A percentile compares a stretch with the other conserved stretches of the same genome.
Conservation (phyloP, 371 early-diverging fungal species). For the Actinomortierella ambigua region DNA sequence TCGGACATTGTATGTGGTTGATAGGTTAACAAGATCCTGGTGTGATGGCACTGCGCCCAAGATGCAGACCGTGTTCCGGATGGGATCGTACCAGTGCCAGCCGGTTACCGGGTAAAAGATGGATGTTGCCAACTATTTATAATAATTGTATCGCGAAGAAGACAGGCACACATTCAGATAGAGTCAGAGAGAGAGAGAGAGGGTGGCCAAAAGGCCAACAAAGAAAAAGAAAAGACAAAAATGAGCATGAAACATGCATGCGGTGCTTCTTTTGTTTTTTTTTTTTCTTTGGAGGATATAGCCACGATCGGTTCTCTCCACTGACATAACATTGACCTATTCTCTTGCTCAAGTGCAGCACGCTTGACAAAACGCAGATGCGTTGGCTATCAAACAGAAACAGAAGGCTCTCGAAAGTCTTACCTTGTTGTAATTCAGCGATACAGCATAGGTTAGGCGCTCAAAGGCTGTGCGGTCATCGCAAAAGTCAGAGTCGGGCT, state of each 20-base stretch:
- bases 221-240: neutral
- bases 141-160: no score
- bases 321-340: no score
- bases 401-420: neutral
- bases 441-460: constrained; percentile 30
- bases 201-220: no score
- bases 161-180: no score
- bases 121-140: constrained; percentile 35
- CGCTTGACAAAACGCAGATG: no score
- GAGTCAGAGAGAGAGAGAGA: no score
- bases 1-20: constrained; percentile 7
- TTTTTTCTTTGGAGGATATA: no score
- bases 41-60: constrained; percentile 35
- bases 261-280: neutral
- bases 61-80: constrained; percentile 21
- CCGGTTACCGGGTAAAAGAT: constrained; percentile 21
- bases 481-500: no score
- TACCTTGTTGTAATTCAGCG: constrained; percentile 41
- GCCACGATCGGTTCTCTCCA: no score
- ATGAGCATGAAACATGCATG: neutral
- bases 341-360: no score
- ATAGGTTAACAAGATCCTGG: constrained; percentile 11
- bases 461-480: constrained; percentile 10
- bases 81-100: constrained; percentile 33
- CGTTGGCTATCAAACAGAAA: neutral